Evolutionary conservation across 164 flowering plant genomes (phyloP).

Genomic region (Platanus orientalis): DNA sequence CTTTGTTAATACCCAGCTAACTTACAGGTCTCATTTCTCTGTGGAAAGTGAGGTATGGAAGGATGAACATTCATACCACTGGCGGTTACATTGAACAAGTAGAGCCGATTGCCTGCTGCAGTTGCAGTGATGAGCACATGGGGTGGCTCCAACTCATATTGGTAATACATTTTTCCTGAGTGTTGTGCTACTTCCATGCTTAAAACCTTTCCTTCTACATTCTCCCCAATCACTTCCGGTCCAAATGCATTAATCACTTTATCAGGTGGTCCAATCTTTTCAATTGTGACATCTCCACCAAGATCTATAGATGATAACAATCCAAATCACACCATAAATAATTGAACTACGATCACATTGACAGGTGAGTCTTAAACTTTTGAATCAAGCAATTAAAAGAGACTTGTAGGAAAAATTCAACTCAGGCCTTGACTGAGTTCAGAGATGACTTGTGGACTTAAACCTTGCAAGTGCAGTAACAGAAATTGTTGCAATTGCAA

Average conservation of each 20-base stretch:
- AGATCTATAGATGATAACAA: slow-evolving; percentile 41
- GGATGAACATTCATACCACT: slow-evolving; percentile 40
- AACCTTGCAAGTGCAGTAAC: background rate
- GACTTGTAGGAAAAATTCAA: background rate
- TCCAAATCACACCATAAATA: background rate
- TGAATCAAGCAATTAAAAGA: background rate
- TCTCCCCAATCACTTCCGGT: slow-evolving; percentile 91
- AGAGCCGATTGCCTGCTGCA: slow-evolving; percentile 96
- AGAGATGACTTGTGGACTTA: background rate
- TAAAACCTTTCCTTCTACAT: slow-evolving; percentile 86
- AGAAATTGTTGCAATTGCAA: background rate
- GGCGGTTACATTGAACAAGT: slow-evolving; percentile 69
- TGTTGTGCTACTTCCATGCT: slow-evolving; percentile 52
- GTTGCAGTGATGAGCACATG: slow-evolving; percentile 90
- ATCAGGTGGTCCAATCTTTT: slow-evolving; percentile 77
- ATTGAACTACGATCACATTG: background rate
- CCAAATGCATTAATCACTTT: slow-evolving; percentile 94
- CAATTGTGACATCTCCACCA: slow-evolving; percentile 64
- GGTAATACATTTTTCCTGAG: slow-evolving; percentile 78
- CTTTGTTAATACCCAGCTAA: background rate
- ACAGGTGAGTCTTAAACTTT: too few species aligned
- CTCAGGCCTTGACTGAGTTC: background rate
- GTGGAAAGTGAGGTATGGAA: background rate
- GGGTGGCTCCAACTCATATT: slow-evolving; percentile 87
- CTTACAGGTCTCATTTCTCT: background rate